A percentile compares a stretch with the other conserved stretches of the same genome.
Evolutionary conservation across 208 protist species (phyloP).

Genomic region (Leptomonas seymouri): DNA sequence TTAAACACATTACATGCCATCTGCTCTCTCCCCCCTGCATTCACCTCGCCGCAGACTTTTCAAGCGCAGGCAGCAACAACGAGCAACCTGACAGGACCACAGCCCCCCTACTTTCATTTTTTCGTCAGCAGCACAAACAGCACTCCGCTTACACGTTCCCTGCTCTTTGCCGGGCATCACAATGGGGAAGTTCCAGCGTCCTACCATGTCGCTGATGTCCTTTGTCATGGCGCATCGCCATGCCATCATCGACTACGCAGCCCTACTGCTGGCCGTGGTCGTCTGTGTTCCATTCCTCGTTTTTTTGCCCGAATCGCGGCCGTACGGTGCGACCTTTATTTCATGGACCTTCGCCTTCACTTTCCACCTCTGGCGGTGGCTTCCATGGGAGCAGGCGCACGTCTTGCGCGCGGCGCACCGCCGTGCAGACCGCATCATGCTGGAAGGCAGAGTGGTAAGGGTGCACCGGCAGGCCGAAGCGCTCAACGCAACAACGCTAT

Average conservation of each 20-base stretch:
- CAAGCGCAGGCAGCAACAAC: no score
- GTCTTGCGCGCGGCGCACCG: conserved; percentile 14
- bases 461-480: conserved; percentile 5
- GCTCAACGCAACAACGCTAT: neutral
- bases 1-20: no score
- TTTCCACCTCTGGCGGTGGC: conserved; percentile 23
- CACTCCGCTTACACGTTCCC: no score
- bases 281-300: conserved; percentile 30
- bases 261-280: conserved; percentile 8
- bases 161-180: no score
- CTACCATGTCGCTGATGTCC: neutral
- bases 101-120: no score
- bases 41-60: no score
- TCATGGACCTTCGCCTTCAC: conserved; percentile 22
- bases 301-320: conserved; percentile 13
- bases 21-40: no score
- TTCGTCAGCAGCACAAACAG: no score
- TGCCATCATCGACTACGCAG: neutral
- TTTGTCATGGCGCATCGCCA: conserved; percentile 16
- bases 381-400: conserved; percentile 20
- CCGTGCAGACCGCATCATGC: conserved; percentile 19
- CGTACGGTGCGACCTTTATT: conserved; percentile 25
- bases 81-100: no score
- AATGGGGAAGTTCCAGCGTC: no score
- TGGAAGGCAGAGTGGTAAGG: conserved; percentile 8